Conservation (phyloP, 345 rosid genomes). For the Linum trigynum region DNA sequence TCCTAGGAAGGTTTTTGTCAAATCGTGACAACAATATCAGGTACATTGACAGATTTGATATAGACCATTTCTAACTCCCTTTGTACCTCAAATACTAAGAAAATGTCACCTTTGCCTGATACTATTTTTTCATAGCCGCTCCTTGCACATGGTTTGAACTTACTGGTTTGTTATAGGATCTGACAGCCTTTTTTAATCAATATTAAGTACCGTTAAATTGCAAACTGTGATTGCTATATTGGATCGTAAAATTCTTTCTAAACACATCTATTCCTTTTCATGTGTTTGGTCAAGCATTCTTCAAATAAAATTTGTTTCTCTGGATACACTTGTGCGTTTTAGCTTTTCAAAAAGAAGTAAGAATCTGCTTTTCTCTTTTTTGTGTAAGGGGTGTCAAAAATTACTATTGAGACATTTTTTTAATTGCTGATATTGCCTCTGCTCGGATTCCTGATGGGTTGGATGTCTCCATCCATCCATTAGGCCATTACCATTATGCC, state of each 20-base stretch:
- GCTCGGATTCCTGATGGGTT: no score
- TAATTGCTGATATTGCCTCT: no score
- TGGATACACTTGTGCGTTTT: neutral
- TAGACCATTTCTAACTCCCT: neutral
- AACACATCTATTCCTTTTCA: neutral
- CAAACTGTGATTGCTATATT: neutral
- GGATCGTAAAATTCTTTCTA: neutral
- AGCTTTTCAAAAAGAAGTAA: neutral
- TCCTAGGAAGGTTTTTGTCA: conserved; percentile 93
- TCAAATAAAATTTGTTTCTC: neutral
- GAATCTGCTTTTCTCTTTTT: neutral
- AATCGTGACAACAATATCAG: conserved; percentile 99
- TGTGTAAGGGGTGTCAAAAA: neutral
- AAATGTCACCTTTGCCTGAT: neutral
- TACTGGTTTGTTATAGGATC: neutral
- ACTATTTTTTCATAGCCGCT: no score
- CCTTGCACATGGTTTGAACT: neutral
- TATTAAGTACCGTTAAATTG: neutral
- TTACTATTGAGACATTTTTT: no score
- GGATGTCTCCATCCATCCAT: no score
- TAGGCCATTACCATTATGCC: no score
- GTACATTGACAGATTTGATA: conserved; percentile 19
- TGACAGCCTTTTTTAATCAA: neutral
- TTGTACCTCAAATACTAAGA: neutral
- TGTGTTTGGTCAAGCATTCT: neutral